Conservation (phyloP, 2,329 filamentous ascomycete genomes). For the Pseudogymnoascus sp. region DNA sequence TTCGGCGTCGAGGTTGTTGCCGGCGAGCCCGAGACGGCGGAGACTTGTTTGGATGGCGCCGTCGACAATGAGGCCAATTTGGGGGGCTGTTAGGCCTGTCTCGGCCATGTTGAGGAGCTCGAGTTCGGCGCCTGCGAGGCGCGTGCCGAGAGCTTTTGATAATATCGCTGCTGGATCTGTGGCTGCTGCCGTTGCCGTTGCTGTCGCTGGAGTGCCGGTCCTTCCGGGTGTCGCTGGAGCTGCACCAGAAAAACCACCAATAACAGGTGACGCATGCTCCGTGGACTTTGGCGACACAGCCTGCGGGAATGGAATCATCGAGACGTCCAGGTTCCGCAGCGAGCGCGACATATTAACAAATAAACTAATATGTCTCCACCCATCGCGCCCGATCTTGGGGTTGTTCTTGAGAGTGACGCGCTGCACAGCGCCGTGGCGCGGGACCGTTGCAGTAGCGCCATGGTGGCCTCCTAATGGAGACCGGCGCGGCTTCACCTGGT, state of each 20-base stretch:
- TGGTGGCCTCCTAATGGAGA: slow-evolving; percentile 9
- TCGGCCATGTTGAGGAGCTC: slow-evolving; percentile 80
- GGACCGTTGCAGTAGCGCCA: slow-evolving; percentile 14
- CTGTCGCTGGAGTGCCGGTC: not conserved
- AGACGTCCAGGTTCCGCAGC: slow-evolving; percentile 79
- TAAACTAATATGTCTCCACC: slow-evolving; percentile 85
- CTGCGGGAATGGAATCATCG: slow-evolving; percentile 71
- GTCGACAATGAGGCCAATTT: slow-evolving; percentile 72
- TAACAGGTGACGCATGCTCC: slow-evolving; percentile 17
- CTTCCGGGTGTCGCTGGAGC: slow-evolving; percentile 19
- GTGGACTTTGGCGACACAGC: slow-evolving; percentile 15
- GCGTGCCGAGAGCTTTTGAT: slow-evolving; percentile 67
- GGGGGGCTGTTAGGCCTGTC: slow-evolving; percentile 64
- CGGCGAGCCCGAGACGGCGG: slow-evolving; percentile 72
- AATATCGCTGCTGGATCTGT: slow-evolving; percentile 59
- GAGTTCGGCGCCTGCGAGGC: slow-evolving; percentile 67
- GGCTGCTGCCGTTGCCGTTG: slow-evolving; percentile 23
- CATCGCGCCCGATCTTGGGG: slow-evolving; percentile 70
- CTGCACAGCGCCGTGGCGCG: slow-evolving; percentile 62
- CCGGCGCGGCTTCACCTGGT: slow-evolving; percentile 44
- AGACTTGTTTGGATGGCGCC: slow-evolving; percentile 74
- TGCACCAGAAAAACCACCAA: slow-evolving; percentile 22
- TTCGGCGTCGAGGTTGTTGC: slow-evolving; percentile 69
- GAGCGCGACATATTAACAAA: slow-evolving; percentile 89
- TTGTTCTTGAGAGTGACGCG: slow-evolving; percentile 87